Base-by-base conservation (phyloP, 371 early-diverging fungal genomes). In the Haplosporangium sp. region DNA sequence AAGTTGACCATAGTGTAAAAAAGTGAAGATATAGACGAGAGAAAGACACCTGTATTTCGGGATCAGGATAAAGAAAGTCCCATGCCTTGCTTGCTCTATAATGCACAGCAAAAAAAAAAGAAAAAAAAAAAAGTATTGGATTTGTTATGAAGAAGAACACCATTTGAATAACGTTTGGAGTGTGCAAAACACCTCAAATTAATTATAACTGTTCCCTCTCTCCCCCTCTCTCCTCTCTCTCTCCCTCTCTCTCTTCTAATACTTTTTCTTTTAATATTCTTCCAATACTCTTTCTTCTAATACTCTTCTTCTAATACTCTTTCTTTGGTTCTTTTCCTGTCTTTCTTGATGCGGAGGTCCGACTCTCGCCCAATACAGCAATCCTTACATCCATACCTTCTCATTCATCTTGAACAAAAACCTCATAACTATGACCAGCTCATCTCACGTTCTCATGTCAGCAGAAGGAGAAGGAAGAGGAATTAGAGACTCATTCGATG, bases 261-360 rank as follows among this genome's bases (percentile, higher is more conserved):
- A 5, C 48, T 48, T 48, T 13, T 17, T 17, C 5, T 48, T 5
- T 48, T 17, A 27, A 27, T 17, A 17, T 5, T 48, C 13, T 17
- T 48, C 17, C 9, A 2, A 8, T 44, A 4, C 13, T 47, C 47
- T 13, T 47, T 47, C 13, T 13, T 47, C 47, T 47, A 11, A 13
- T 47, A 4, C 47, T 47, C 42, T 42, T 42, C 7, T 44, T 44
- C 2, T 48, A 42, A 42, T 42, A 8, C 44, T 8, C 6, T 42
- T 42, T 42, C 6, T 42, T 42, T 11, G 6, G 27, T 42, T 42
- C 11, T 42, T 42, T 42, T 42, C 44, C 44, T 8, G 2, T 48
- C 17, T 61, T 61, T 27, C 64, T 71, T 71, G 71, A 71, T 71
- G 71, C 71, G 34, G 55, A 71, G 65, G 65, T 61, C 65, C 59